Percentiles rank a stretch among this genome's conserved stretches.
These are phyloP conservation scores for Cyberlindnera xishuangbannaensis DNA, from an alignment of 805 yeast species.

Conservation along the genomic window DNA sequence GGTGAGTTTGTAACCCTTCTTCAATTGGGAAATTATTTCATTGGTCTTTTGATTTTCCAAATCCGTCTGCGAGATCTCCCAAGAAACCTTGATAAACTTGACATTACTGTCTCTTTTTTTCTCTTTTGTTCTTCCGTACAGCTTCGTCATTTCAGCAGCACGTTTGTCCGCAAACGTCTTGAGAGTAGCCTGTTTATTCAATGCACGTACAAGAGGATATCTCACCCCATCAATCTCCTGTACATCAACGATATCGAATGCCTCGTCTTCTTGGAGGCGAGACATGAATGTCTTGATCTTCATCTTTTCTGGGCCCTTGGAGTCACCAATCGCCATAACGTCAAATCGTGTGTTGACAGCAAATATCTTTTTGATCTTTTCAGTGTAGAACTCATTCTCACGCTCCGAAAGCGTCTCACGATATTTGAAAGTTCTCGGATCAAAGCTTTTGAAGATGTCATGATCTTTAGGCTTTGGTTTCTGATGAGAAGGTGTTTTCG, in stretches of 20 bases:
- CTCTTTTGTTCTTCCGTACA: conserved; percentile 24
- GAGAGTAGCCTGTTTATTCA: conserved; percentile 20
- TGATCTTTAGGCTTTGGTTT: conserved; percentile 4
- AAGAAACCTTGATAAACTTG: conserved; percentile 46
- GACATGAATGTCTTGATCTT: conserved; percentile 11
- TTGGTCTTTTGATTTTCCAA: conserved; percentile 45
- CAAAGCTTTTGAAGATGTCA: conserved; percentile 10
- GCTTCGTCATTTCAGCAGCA: conserved; percentile 16
- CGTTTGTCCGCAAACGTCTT: conserved; percentile 24
- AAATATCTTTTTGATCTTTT: conserved; percentile 14
- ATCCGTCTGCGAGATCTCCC: conserved; percentile 53
- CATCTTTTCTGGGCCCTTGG: conserved; percentile 6
- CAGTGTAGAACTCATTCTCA: conserved; percentile 21
- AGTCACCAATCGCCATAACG: conserved; percentile 11
- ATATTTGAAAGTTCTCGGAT: conserved; percentile 20
- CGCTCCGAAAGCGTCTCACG: conserved; percentile 7
- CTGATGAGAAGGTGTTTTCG: conserved; percentile 2
- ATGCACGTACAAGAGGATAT: conserved; percentile 12
- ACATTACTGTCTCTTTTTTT: conserved; percentile 28
- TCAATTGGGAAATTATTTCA: conserved; percentile 41
- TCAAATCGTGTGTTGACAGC: conserved; percentile 12
- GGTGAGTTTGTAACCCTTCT: conserved; percentile 33
- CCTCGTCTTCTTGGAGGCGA: conserved; percentile 8
- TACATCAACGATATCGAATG: conserved; percentile 18
- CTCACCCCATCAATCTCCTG: conserved; percentile 7